phyloP scores from a whole-genome alignment of 805 yeast genomes.

The Teunomyces pallodes region DNA sequence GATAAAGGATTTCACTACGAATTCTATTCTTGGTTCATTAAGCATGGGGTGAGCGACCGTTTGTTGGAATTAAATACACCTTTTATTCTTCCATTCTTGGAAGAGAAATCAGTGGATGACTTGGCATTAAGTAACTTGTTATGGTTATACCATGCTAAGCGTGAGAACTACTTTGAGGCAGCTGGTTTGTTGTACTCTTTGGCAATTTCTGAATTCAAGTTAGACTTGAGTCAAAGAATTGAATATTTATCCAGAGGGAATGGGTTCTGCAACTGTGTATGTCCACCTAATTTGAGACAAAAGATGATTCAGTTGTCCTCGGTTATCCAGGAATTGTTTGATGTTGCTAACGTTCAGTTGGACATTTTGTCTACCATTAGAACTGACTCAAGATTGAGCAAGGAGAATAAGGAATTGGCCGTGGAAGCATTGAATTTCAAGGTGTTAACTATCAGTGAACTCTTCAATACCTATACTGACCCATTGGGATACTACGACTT shows the following conservation, averaged over 20 bases:
- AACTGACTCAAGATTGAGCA: constrained; percentile 49
- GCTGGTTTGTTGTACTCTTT: constrained; percentile 69
- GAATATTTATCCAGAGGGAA: constrained; percentile 89
- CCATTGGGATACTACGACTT: constrained; percentile 85
- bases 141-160: constrained; percentile 86
- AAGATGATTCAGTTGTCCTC: constrained; percentile 69
- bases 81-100: constrained; percentile 72
- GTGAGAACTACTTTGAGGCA: constrained; percentile 77
- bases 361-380: constrained; percentile 54
- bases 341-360: constrained; percentile 82
- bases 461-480: constrained; percentile 83
- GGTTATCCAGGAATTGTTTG: constrained; percentile 73
- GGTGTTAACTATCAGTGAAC: constrained; percentile 68
- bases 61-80: constrained; percentile 80
- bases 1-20: constrained; percentile 91
- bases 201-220: constrained; percentile 69
- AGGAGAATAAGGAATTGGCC: constrained; percentile 50
- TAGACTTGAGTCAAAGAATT: constrained; percentile 70
- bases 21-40: constrained; percentile 88
- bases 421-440: constrained; percentile 55
- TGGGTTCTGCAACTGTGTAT: constrained; percentile 84
- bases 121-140: constrained; percentile 75
- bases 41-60: constrained; percentile 72
- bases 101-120: constrained; percentile 60
- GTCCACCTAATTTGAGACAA: constrained; percentile 74